Conservation (phyloP, 2,329 filamentous ascomycete genomes). For the Tolypocladium paradoxum region DNA sequence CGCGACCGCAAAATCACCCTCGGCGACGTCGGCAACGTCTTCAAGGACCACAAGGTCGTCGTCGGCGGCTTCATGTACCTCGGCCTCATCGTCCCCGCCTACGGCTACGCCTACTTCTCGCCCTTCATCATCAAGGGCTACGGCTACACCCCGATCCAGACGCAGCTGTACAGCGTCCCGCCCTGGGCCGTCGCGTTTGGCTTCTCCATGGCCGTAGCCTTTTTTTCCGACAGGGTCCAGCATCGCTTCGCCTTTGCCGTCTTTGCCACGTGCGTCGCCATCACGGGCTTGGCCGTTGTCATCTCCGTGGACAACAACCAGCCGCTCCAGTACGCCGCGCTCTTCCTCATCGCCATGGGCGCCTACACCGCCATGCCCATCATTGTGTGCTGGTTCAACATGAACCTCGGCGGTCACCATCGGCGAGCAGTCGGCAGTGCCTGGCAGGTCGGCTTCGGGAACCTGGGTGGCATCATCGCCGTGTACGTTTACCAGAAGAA, state of each 20-base stretch:
- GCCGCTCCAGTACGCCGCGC: slow-evolving; percentile 60
- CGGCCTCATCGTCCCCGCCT: slow-evolving; percentile 66
- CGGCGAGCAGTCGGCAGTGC: slow-evolving; percentile 59
- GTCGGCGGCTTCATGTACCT: slow-evolving; percentile 74
- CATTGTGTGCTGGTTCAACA: slow-evolving; percentile 72
- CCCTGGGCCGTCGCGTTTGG: slow-evolving; percentile 61
- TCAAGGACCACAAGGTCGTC: slow-evolving; percentile 66
- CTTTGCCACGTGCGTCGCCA: slow-evolving; percentile 54
- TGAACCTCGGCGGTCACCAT: slow-evolving; percentile 67
- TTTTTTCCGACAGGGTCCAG: slow-evolving; percentile 55
- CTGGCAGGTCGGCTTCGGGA: slow-evolving; percentile 71
- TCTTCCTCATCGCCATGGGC: slow-evolving; percentile 75
- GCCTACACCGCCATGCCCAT: slow-evolving; percentile 85
- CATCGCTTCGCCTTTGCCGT: slow-evolving; percentile 70
- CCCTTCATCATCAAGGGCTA: slow-evolving; percentile 61
- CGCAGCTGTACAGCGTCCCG: slow-evolving; percentile 47
- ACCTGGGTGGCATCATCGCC: slow-evolving; percentile 68
- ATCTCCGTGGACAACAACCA: slow-evolving; percentile 58
- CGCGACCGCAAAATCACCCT: slow-evolving; percentile 50
- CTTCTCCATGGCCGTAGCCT: slow-evolving; percentile 67
- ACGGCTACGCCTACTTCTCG: slow-evolving; percentile 68
- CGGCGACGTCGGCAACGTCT: slow-evolving; percentile 48
- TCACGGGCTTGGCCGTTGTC: slow-evolving; percentile 67
- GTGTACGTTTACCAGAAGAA: slow-evolving; percentile 57
- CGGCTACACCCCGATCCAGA: slow-evolving; percentile 47